Evolutionary conservation across 2,329 filamentous ascomycete species (phyloP).

Genomic region (Aspergillus sp.): DNA sequence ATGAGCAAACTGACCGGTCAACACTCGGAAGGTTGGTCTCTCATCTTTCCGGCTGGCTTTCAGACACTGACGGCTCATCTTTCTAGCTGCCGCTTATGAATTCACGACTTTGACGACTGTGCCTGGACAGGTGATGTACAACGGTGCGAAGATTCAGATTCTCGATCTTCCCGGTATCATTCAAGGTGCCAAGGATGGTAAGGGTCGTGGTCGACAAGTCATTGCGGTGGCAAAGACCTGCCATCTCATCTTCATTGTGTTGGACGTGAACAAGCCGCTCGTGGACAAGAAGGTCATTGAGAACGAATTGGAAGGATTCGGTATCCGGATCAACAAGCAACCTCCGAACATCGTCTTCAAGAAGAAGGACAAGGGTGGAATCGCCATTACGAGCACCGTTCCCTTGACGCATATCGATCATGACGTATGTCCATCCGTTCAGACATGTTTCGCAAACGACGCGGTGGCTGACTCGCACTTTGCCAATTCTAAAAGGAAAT

Average conservation of each 20-base stretch:
- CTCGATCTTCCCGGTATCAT: constrained; percentile 98
- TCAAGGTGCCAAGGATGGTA: constrained; percentile 95
- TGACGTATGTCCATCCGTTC: constrained; percentile 51
- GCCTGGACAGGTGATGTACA: constrained; percentile 92
- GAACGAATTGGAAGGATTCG: constrained; percentile 91
- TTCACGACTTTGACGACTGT: constrained; percentile 98
- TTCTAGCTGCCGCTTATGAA: constrained; percentile 81
- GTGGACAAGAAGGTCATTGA: constrained; percentile 97
- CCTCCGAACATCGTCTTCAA: constrained; percentile 99
- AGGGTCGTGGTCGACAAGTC: constrained; percentile 94
- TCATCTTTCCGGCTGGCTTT: not conserved
- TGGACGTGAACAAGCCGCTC: constrained; percentile 97
- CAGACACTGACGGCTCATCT: constrained; percentile 16
- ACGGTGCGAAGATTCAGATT: constrained; percentile 96
- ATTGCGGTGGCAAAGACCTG: constrained; percentile 99
- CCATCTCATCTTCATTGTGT: constrained; percentile 96
- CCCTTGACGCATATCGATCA: constrained; percentile 89
- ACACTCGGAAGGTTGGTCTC: constrained; percentile 71
- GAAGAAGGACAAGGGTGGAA: constrained; percentile 98
- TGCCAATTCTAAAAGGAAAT: constrained; percentile 63
- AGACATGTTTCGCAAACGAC: not conserved
- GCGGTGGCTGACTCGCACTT: constrained; percentile 13
- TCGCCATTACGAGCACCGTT: constrained; percentile 93
- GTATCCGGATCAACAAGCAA: constrained; percentile 94
- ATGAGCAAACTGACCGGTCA: constrained; percentile 94